phyloP scores from a whole-genome alignment of 768 basidiomycete species.

The Piloderma croceum region DNA sequence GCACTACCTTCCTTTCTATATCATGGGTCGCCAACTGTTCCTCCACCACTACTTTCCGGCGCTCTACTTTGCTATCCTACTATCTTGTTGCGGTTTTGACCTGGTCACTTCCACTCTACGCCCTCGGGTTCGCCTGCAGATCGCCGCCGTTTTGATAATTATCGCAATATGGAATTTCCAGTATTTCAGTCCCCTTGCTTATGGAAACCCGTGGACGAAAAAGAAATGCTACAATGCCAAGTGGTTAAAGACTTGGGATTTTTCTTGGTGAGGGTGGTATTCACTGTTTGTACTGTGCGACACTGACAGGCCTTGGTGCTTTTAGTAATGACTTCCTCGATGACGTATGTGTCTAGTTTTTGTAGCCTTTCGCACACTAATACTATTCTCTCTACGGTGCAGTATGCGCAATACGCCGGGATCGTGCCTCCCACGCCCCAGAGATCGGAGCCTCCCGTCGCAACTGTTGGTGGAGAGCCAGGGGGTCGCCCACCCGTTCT shows the following conservation, averaged over 20 bases:
- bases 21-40: conserved; percentile 97
- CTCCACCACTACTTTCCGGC: conserved; percentile 98
- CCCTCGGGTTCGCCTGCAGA: conserved; percentile 72
- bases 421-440: conserved; percentile 33
- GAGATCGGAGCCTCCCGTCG: conserved; percentile 31
- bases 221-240: conserved; percentile 65
- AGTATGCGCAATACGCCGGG: conserved; percentile 56
- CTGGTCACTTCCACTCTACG: conserved; percentile 73
- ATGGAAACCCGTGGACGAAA: conserved; percentile 87
- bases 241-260: conserved; percentile 96
- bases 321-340: conserved; percentile 68
- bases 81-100: conserved; percentile 77
- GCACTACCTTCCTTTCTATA: conserved; percentile 95
- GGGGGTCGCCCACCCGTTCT: conserved; percentile 52
- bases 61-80: conserved; percentile 86
- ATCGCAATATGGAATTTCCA: conserved; percentile 74
- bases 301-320: background rate
- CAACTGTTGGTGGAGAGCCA: conserved; percentile 47
- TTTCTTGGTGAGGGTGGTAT: conserved; percentile 59
- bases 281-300: background rate
- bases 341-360: conserved; percentile 40
- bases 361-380: conserved; percentile 1
- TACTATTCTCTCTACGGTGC: conserved; percentile 3
- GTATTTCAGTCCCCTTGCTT: conserved; percentile 75
- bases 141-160: conserved; percentile 68